Base-by-base conservation (phyloP, 2,329 filamentous ascomycete genomes). In the Dactylellina parvicollis region DNA sequence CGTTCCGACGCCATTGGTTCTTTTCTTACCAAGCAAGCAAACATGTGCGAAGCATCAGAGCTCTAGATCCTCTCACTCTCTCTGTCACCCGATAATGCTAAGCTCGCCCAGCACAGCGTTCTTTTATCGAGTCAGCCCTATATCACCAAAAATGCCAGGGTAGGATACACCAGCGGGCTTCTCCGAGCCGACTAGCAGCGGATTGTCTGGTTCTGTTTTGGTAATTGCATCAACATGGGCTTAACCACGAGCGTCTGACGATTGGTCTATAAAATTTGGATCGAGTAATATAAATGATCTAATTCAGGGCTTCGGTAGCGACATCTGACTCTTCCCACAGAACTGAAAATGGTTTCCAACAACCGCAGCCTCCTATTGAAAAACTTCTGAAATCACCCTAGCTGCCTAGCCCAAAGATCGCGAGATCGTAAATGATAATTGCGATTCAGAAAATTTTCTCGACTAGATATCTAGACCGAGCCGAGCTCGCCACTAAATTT, bases 211-310 rank as follows among this genome's bases (percentile, higher is more conserved):
- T 36, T 28, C 18, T 12, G 38, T 60, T 12, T 47, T 3, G 14
- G 26, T 36, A 52, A 30, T 59, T 44, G 38, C 24, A 62, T 50
- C 32, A 52, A 26, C 24, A 10, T 24, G 4, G 16, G 9, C 47
- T 28, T n/a, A 26, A 55, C 54, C 69, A 73, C 60, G 69, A 65
- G 69, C 38, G 54, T 47, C 44, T 26, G 52, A 65, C 59, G 69
- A 73, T 73, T 73, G 69, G 69, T 16, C 38, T 55, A 26, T 54
- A 57, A 38, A n/a, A 20, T 62, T 64, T 59, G 34, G 14, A 56
- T 55, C 50, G 61, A 73, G 69, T 57, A 66, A 66, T 34, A 54
- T 54, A 42, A 61, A 73, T 73, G 64, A 69, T 69, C 64, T 69
- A 56, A 69, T 69, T 38, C 46, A 54, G 34, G 46, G 64, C 32